Evolutionary conservation across 2,329 filamentous ascomycete species (phyloP), one percentile per base, ranked within the genome.

Genomic region (Chrysoporthe deuterocubensis): DNA sequence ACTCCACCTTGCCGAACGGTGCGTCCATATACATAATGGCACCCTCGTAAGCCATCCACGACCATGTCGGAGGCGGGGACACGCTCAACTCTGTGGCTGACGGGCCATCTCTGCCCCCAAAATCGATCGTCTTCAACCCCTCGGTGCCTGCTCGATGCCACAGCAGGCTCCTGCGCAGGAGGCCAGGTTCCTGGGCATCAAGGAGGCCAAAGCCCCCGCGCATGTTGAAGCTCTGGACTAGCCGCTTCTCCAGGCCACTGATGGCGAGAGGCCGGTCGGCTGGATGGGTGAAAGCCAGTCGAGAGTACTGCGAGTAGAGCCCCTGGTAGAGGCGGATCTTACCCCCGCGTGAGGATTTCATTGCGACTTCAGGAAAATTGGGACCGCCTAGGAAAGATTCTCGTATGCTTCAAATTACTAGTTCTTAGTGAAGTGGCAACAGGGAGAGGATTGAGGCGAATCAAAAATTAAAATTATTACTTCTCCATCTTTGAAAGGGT

Each of bases 21-120:
- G 74, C 57, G 9, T 74, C 42, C 14, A 78, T n/a, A 42, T 73
- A 79, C 6, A 69, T 62, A 3, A 79, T 79, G 0, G 61, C 71
- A 3, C 77, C 78, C 2, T 73, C 26, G 40, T 78, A 77, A 0
- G 73, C 75, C 75, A 78, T 79, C 78, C 77, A 79, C 0, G 78
- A 79, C 78, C 78, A 79, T 0, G 73, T 69, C 2, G 77, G 77
- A 0, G 74, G 72, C 4, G 40, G 5, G 9, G 46, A 40, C 56
- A 32, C 57, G 50, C 1, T 59, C 57, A 7, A 34, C 9, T 5
- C 37, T 40, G 37, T 40, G 5, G 37, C 37, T 9, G 37, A 9
- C 37, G 37, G 37, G 6, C 37, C 37, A 40, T 6, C 9, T 9
- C 5, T 40, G 7, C 3, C 40, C 26, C 26, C 59, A 69, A 0